Conservation (phyloP, 257 asterid species). For the Salvia miltiorrhiza region DNA sequence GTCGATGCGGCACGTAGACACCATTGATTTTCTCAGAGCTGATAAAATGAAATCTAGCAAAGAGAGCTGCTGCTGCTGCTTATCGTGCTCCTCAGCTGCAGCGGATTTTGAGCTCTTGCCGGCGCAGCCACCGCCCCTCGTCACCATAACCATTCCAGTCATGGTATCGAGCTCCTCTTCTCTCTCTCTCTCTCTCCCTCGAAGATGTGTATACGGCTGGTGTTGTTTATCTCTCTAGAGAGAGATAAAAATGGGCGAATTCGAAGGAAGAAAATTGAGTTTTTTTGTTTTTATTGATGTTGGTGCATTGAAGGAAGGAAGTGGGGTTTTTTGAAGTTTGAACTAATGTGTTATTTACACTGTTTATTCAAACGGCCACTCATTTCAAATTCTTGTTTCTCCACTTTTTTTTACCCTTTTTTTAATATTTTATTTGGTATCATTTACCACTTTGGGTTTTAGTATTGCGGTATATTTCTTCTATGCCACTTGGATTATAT, state of each 20-base stretch:
- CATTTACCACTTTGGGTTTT: constrained; percentile 4
- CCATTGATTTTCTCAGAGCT: constrained; percentile 88
- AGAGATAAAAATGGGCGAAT: background rate
- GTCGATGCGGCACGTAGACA: constrained; percentile 73
- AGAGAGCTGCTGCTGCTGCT: constrained; percentile 59
- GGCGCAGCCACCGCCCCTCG: constrained; percentile 56
- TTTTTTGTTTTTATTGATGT: constrained; percentile 14
- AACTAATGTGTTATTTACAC: constrained; percentile 17
- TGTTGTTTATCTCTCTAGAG: constrained; percentile 22
- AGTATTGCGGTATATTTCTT: constrained; percentile 8
- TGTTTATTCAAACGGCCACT: constrained; percentile 73
- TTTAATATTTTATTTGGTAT: background rate
- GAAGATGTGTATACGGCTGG: background rate
- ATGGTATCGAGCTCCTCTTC: constrained; percentile 18
- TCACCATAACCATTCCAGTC: constrained; percentile 77
- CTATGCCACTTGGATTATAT: constrained; percentile 24
- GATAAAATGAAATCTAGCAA: constrained; percentile 65
- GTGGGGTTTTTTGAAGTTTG: constrained; percentile 40
- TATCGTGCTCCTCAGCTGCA: constrained; percentile 36
- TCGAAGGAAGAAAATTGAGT: background rate
- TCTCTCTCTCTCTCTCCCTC: constrained; percentile 13
- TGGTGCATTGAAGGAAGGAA: constrained; percentile 29
- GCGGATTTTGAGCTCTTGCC: constrained; percentile 47
- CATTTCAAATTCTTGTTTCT: constrained; percentile 50
- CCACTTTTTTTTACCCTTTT: constrained; percentile 7